phyloP scores from a whole-genome alignment of 2,329 filamentous ascomycete genomes.

The Penicillium sp. region DNA sequence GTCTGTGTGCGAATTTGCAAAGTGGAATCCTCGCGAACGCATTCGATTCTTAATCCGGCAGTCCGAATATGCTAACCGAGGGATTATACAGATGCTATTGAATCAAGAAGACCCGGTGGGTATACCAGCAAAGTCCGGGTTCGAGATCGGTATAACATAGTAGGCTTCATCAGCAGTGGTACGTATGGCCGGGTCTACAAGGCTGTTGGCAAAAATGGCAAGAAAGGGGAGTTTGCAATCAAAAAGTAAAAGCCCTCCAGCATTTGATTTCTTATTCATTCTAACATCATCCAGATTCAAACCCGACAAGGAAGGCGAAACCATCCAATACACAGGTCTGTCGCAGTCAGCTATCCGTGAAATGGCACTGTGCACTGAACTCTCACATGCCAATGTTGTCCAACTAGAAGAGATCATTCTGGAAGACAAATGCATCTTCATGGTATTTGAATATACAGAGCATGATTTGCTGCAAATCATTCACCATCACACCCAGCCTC shows the following conservation, averaged over 20 bases:
- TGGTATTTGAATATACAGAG: constrained; percentile 98
- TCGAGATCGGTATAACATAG: constrained; percentile 89
- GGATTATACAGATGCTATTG: constrained; percentile 33
- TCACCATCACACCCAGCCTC: constrained; percentile 90
- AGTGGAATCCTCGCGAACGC: constrained; percentile 6
- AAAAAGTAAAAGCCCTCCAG: constrained; percentile 67
- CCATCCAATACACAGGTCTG: constrained; percentile 91
- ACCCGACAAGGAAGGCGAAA: constrained; percentile 95
- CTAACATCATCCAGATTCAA: constrained; percentile 62
- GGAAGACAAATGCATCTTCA: constrained; percentile 98
- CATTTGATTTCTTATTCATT: not conserved
- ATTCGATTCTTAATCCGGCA: constrained; percentile 8
- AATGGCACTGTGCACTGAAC: constrained; percentile 93
- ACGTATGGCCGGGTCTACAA: constrained; percentile 99
- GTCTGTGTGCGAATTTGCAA: not conserved
- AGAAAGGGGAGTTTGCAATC: constrained; percentile 86
- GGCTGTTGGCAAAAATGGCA: constrained; percentile 70
- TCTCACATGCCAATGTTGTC: constrained; percentile 85
- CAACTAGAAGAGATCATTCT: constrained; percentile 91
- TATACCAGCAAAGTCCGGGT: constrained; percentile 77
- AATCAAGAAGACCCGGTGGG: constrained; percentile 43
- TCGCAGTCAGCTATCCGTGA: constrained; percentile 96
- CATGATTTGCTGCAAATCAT: constrained; percentile 97
- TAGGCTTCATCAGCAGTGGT: constrained; percentile 96
- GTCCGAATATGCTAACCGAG: constrained; percentile 22